Evolutionary conservation across 2,329 filamentous ascomycete species (phyloP), one percentile per base, ranked within the genome.

Genomic region (Colletotrichum cuscutae): DNA sequence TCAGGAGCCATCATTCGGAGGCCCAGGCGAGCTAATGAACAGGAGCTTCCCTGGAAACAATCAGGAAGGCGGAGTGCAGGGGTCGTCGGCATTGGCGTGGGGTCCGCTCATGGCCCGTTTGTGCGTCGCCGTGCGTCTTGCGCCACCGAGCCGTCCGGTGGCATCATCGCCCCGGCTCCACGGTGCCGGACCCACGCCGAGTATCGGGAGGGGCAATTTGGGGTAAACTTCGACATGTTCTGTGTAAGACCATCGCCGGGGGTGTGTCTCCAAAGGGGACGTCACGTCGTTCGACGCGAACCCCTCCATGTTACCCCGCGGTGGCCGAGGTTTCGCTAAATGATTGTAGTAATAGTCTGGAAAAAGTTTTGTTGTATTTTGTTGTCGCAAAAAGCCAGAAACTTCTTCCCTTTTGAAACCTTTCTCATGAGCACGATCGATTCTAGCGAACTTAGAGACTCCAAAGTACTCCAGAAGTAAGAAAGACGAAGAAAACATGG

Each of bases 101-200:
- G 59, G 49, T 58, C 52, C 52, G 59, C 37, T 11, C 15, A 35
- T 37, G 26, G 13, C 60, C 56, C 56, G 46, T 56, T 56, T 26
- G 68, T 67, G 68, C 60, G 54, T 72, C 53, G 65, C 42, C 57
- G 57, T 62, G 63, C 71, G 35, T 73, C 60, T 73, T 73, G 71
- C 71, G 60, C 71, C 66, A 73, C 71, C 49, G 42, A 68, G 67
- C 71, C 54, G 60, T 65, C 67, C 71, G 71, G 71, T 73, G 71
- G 71, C 67, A 70, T 71, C 71, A 73, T 73, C 71, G 30, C 66
- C 71, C 71, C 71, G 71, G 71, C 49, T 73, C 56, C 66, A 65
- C 66, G 61, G 60, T 6, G 52, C 71, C 71, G 71, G 66, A 73
- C 66, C 66, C 71, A 73, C 71, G 35, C 71, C 71, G 71, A 73